Evolutionary conservation across 1,284 basidiomycete species (phyloP).

Genomic region (Leccinum ponderosum): DNA sequence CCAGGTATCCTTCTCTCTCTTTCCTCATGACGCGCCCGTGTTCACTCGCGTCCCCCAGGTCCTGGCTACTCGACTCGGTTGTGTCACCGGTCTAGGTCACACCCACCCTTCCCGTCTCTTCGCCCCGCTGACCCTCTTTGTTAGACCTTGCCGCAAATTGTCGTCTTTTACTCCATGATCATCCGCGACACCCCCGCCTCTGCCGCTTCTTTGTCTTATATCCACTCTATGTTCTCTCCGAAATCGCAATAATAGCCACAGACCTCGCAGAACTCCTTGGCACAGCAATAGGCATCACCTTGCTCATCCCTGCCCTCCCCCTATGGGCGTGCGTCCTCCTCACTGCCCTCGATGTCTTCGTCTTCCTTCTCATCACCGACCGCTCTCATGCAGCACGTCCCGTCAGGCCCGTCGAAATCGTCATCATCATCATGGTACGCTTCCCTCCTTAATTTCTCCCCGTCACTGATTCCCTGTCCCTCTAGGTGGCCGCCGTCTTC

Average conservation of each 20-base stretch:
- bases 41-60: slow-evolving; percentile 39
- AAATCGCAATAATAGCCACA: slow-evolving; percentile 84
- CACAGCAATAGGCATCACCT: slow-evolving; percentile 58
- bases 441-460: not conserved
- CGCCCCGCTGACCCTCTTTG: not conserved
- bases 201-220: slow-evolving; percentile 70
- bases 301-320: slow-evolving; percentile 81
- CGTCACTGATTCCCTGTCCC: slow-evolving; percentile 22
- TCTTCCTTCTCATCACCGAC: slow-evolving; percentile 68
- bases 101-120: not conserved
- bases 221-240: slow-evolving; percentile 67
- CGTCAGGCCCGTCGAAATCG: slow-evolving; percentile 72
- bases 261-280: slow-evolving; percentile 81
- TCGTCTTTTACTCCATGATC: slow-evolving; percentile 67
- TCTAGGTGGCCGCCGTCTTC: slow-evolving; percentile 66
- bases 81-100: slow-evolving; percentile 67
- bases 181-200: slow-evolving; percentile 59
- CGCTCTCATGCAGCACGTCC: slow-evolving; percentile 55
- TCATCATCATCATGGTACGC: slow-evolving; percentile 58
- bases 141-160: slow-evolving; percentile 74
- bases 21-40: not conserved
- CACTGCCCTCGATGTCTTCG: slow-evolving; percentile 82
- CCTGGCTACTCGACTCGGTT: slow-evolving; percentile 62
- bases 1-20: slow-evolving; percentile 46
- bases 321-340: slow-evolving; percentile 83